These are phyloP conservation scores for Solanum piurae DNA, from an alignment of 257 asterid species.

Conservation along the genomic window DNA sequence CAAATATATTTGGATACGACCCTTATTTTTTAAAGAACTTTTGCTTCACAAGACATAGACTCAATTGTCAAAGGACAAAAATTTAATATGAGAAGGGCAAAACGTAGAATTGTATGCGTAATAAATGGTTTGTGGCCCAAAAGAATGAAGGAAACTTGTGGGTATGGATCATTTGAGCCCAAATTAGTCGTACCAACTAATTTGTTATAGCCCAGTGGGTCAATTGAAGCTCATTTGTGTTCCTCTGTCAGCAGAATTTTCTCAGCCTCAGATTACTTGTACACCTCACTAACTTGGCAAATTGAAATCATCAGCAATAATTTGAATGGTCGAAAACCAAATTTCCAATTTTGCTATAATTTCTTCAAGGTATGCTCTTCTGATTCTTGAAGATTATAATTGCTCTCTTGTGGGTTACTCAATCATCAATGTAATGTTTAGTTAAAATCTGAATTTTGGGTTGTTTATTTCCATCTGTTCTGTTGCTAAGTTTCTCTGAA, in stretches of 20 bases:
- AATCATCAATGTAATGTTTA: background rate
- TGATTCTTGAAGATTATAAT: background rate
- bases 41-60: background rate
- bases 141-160: background rate
- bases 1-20: too few species aligned
- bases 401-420: background rate
- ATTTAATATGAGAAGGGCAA: too few species aligned
- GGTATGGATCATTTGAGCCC: background rate
- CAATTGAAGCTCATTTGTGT: background rate
- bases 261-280: background rate
- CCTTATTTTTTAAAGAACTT: background rate
- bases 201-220: background rate
- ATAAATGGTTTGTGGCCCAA: background rate
- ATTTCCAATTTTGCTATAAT: background rate
- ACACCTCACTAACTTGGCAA: background rate
- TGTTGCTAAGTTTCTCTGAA: background rate
- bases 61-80: too few species aligned
- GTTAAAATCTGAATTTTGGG: conserved; percentile 3
- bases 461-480: background rate
- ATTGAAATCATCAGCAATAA: background rate
- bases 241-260: background rate
- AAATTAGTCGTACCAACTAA: background rate
- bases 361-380: background rate
- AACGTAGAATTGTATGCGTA: too few species aligned
- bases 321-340: background rate